Evolutionary conservation across 768 basidiomycete species (phyloP).

Genomic region (Kwoniella pini): DNA sequence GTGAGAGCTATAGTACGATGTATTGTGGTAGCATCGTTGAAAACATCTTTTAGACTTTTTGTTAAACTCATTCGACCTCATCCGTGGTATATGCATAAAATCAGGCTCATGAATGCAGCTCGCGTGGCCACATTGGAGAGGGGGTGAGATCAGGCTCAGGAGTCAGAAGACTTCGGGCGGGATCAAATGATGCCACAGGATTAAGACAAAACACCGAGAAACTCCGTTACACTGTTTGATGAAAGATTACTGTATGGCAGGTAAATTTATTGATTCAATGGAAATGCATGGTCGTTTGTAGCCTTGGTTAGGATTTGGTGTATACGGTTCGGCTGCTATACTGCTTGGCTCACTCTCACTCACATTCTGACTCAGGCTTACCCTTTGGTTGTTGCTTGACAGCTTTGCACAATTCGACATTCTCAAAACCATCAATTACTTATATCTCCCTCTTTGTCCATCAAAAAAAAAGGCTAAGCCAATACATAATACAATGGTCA

Average conservation of each 20-base stretch:
- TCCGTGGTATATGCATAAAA: not conserved
- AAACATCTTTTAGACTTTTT: not conserved
- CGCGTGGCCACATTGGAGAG: not conserved
- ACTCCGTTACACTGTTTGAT: conserved; percentile 24
- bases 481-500: conserved; percentile 22
- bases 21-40: not conserved
- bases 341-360: not conserved
- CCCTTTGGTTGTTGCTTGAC: not conserved
- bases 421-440: conserved; percentile 1
- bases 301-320: too few species aligned
- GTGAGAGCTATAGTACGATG: too few species aligned
- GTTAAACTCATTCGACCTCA: not conserved
- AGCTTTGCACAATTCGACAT: conserved; percentile 13
- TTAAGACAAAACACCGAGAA: conserved; percentile 35
- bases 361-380: not conserved
- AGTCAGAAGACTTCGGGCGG: not conserved
- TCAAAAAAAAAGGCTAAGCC: conserved; percentile 18
- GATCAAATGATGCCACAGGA: not conserved
- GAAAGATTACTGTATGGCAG: not conserved
- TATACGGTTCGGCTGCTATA: too few species aligned
- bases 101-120: not conserved
- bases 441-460: conserved; percentile 10
- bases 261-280: not conserved
- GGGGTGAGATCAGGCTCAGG: too few species aligned
- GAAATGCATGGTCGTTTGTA: too few species aligned